Conservation (phyloP, 495 filamentous ascomycete species). For the Xylaria cubensis region DNA sequence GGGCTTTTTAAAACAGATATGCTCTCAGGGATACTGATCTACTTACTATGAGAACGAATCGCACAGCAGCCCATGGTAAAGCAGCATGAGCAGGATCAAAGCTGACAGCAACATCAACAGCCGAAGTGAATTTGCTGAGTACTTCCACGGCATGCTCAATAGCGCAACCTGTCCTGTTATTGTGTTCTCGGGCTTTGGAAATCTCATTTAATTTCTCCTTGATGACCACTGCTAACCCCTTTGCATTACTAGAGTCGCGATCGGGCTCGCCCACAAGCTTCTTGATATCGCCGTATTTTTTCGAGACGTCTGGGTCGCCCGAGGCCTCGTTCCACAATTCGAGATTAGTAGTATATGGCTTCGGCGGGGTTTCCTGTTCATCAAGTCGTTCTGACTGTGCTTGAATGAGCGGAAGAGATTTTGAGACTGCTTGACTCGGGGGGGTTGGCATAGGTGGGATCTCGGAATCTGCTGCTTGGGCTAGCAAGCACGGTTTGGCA, state of each 20-base stretch:
- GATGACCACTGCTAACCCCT: background rate
- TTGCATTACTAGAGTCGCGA: background rate
- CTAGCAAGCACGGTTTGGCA: background rate
- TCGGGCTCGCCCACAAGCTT: background rate
- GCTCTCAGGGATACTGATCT: background rate
- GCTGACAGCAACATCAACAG: slow-evolving; percentile 37
- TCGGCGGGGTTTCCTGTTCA: background rate
- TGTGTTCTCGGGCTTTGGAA: background rate
- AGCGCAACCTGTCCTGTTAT: background rate
- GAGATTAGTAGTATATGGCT: background rate
- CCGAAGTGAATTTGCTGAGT: background rate
- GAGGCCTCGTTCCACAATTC: slow-evolving; percentile 1
- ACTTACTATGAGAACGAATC: slow-evolving; percentile 29
- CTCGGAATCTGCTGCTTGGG: background rate
- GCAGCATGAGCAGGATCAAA: slow-evolving; percentile 45
- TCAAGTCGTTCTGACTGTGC: background rate
- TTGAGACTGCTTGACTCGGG: background rate
- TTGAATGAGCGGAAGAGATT: background rate
- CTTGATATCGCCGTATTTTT: background rate
- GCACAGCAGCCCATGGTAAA: slow-evolving; percentile 44
- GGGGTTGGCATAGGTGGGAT: background rate
- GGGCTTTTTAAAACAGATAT: background rate
- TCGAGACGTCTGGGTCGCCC: background rate
- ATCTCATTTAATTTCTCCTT: background rate
- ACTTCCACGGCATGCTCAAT: background rate